Conservation (phyloP, 805 yeast species). For the Ogataea wickerhamii region DNA sequence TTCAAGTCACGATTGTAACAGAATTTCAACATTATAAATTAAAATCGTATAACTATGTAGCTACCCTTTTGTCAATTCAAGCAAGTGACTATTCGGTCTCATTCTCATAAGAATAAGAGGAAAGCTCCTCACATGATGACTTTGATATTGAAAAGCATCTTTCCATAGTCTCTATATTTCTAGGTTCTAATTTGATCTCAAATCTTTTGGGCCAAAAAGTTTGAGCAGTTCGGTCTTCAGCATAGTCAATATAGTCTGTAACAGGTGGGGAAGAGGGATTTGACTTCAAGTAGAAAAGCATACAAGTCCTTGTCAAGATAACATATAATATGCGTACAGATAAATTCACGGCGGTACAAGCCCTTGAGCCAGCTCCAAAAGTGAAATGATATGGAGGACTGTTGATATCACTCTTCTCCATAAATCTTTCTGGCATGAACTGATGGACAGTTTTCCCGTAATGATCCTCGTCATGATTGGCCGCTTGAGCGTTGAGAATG, state of each 20-base stretch:
- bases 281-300: constrained; percentile 13
- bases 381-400: constrained; percentile 24
- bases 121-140: constrained; percentile 7
- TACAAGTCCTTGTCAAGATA: constrained; percentile 16
- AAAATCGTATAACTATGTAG: too few relatives aligned
- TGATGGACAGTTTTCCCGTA: constrained; percentile 19
- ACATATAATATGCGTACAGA: constrained; percentile 18
- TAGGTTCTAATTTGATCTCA: constrained; percentile 12
- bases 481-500: constrained; percentile 24
- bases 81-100: too few relatives aligned
- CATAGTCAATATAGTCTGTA: constrained; percentile 18
- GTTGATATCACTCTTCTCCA: constrained; percentile 10
- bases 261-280: constrained; percentile 8
- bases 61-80: too few relatives aligned
- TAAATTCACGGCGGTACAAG: constrained; percentile 23
- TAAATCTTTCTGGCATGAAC: constrained; percentile 21
- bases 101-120: constrained; percentile 17
- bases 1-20: too few relatives aligned
- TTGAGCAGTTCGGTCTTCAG: constrained; percentile 20
- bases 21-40: too few relatives aligned
- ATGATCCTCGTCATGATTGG: constrained; percentile 18
- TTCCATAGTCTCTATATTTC: constrained; percentile 6
- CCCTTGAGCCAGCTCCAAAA: constrained; percentile 24
- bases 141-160: constrained; percentile 12
- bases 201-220: constrained; percentile 22